Conservation (phyloP, 2,329 filamentous ascomycete genomes). For the Trichoderma sp. region DNA sequence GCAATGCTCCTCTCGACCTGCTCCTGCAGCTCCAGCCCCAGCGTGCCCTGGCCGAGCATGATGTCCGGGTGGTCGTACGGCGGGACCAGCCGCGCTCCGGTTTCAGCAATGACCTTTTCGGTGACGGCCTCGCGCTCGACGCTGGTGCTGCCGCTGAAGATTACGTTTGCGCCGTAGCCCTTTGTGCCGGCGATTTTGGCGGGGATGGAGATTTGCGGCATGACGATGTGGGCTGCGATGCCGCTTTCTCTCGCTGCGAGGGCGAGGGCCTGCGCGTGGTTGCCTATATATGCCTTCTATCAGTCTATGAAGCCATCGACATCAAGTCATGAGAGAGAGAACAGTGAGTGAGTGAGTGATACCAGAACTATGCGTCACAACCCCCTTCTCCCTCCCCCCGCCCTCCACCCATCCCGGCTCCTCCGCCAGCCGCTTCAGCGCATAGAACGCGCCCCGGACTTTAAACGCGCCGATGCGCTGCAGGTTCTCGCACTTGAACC, state of each 20-base stretch:
- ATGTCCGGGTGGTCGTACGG: slow-evolving; percentile 94
- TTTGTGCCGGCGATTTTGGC: slow-evolving; percentile 83
- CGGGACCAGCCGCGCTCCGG: slow-evolving; percentile 77
- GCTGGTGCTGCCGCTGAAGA: slow-evolving; percentile 80
- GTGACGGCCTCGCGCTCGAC: slow-evolving; percentile 80
- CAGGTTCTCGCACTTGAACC: slow-evolving; percentile 95
- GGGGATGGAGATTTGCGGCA: slow-evolving; percentile 84
- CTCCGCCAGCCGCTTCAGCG: slow-evolving; percentile 67
- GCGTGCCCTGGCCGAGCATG: slow-evolving; percentile 89
- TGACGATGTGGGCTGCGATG: slow-evolving; percentile 85
- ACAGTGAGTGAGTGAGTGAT: slow-evolving; percentile 18
- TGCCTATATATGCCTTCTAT: slow-evolving; percentile 63
- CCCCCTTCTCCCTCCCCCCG: slow-evolving; percentile 65
- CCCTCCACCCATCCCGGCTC: slow-evolving; percentile 64
- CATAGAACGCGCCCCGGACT: slow-evolving; percentile 86
- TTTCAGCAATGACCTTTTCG: slow-evolving; percentile 66
- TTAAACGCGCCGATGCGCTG: slow-evolving; percentile 94
- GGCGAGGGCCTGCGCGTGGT: slow-evolving; percentile 90
- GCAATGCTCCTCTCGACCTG: slow-evolving; percentile 65
- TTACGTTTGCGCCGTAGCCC: slow-evolving; percentile 74
- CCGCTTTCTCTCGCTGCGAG: slow-evolving; percentile 74
- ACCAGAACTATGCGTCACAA: slow-evolving; percentile 91
- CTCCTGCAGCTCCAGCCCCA: slow-evolving; percentile 76
- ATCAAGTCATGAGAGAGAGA: too few relatives aligned
- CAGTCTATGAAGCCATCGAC: too few relatives aligned